Conservation (phyloP, 257 asterid species). For the Primulina tabacum region DNA sequence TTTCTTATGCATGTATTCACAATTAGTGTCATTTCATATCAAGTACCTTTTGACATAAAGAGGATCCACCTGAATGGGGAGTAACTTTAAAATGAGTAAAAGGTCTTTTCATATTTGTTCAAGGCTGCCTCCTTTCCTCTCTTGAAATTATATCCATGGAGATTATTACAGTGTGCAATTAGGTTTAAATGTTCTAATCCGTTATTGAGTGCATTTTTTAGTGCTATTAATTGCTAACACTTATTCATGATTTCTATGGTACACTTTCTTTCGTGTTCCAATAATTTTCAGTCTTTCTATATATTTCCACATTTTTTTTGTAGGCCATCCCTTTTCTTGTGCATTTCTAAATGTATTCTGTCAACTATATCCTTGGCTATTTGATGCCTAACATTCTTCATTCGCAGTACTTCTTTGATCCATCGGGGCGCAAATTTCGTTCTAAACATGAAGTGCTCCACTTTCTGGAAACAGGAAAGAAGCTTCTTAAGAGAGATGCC, state of each 20-base stretch:
- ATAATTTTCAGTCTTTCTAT: background rate
- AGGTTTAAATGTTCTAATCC: background rate
- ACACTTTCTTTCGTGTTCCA: background rate
- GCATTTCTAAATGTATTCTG: background rate
- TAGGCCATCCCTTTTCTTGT: background rate
- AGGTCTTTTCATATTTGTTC: too few species aligned
- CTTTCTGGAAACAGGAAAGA: constrained; percentile 12
- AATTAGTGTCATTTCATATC: too few species aligned
- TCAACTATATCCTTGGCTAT: background rate
- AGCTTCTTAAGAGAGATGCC: background rate
- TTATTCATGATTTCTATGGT: background rate
- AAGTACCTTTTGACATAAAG: too few species aligned
- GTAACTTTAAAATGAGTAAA: too few species aligned
- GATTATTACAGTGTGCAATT: background rate
- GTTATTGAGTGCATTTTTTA: background rate
- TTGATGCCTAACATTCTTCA: background rate
- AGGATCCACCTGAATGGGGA: too few species aligned
- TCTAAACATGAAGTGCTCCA: constrained; percentile 14
- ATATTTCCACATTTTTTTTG: background rate
- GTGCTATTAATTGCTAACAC: background rate
- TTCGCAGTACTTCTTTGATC: constrained; percentile 11
- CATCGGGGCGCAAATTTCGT: constrained; percentile 6
- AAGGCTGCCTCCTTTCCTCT: too few species aligned
- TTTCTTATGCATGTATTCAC: too few species aligned
- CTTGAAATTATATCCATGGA: too few species aligned